Base-by-base conservation (phyloP, 176 grass and related monocot species). In the Cenchrus fungigraminus region DNA sequence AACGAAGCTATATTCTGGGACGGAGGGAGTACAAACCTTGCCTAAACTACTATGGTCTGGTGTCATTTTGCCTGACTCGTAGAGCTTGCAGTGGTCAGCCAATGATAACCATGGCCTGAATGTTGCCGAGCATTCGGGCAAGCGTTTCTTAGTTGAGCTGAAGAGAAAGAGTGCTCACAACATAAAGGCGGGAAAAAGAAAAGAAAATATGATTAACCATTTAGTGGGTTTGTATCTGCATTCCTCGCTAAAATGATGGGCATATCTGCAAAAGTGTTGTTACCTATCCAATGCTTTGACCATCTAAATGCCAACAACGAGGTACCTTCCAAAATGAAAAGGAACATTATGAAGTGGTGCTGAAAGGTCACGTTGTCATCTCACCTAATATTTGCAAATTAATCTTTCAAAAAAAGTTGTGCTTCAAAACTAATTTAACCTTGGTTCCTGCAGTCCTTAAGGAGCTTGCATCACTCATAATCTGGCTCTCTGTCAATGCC, bases 71-170 rank as follows among this genome's bases (percentile, higher is more conserved):
- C 95, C 90, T 71, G 95, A 94, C 71, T 97, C 92, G 74, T 97
- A 94, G 54, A 97, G 71, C 72, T 92, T 92, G 89, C 95, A 97
- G 73, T 47, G 92, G 90, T 92, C 90, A 97, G 68, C 95, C 95
- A 17, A 97, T 68, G 29, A 97, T 89, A 84, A 94, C 56, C 95
- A 97, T 97, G 74, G 92, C 95, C 75, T 97, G 92, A 71, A 94
- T 87, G 70, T 97, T 94, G 45, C 95, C 92, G 19, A 97, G 95
- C 92, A 97, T 97, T 47, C 92, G 82, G 62, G 88, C 90, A 44
- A 97, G 92, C 82, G 94, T 97, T 88, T 97, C 95, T 92, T 97
- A 92, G 81, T 97, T 97, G 37, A 97, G 76, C 82, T 97, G 95
- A 87, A 97, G 94, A 67, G 95, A 71, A 55, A n/a, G 17, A 44